These are phyloP conservation scores for Teratosphaeria gauchensis DNA, from an alignment of 2,329 filamentous ascomycete genomes.

Conservation along the genomic window DNA sequence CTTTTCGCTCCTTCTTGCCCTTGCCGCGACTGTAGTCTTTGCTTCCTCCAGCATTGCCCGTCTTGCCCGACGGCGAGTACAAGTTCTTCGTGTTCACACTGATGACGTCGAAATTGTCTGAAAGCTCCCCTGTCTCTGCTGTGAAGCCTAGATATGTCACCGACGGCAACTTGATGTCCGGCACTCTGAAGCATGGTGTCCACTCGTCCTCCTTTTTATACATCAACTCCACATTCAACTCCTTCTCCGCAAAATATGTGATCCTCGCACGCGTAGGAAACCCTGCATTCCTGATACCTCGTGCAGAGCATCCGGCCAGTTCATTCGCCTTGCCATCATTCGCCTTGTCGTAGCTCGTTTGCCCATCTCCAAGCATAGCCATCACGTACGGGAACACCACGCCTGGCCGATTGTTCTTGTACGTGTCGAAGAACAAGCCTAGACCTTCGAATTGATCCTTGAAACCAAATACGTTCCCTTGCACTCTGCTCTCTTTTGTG, in stretches of 20 bases:
- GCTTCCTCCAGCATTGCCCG: conserved; percentile 20
- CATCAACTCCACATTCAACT: conserved; percentile 79
- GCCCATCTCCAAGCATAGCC: conserved; percentile 93
- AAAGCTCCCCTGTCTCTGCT: conserved; percentile 89
- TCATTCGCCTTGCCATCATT: conserved; percentile 92
- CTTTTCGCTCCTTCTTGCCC: conserved; percentile 31
- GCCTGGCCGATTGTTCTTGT: conserved; percentile 97
- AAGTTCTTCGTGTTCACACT: conserved; percentile 78
- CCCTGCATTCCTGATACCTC: conserved; percentile 70
- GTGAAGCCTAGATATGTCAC: conserved; percentile 57
- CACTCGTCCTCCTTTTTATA: conserved; percentile 87
- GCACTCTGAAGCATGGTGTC: conserved; percentile 75
- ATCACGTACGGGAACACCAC: conserved; percentile 96
- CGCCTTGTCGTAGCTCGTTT: conserved; percentile 81
- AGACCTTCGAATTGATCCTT: conserved; percentile 86
- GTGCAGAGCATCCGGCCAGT: conserved; percentile 85
- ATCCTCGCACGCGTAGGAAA: conserved; percentile 77
- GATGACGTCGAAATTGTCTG: conserved; percentile 96
- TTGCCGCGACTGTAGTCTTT: conserved; percentile 38
- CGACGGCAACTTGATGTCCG: conserved; percentile 62
- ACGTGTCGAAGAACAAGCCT: conserved; percentile 93
- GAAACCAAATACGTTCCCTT: conserved; percentile 79
- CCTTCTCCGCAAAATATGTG: conserved; percentile 96
- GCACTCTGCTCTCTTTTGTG: conserved; percentile 77
- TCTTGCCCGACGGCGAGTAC: conserved; percentile 52